Evolutionary conservation across 306 rosid species (phyloP), one percentile per base, ranked within the genome.

Genomic region (Dryas drummondii): DNA sequence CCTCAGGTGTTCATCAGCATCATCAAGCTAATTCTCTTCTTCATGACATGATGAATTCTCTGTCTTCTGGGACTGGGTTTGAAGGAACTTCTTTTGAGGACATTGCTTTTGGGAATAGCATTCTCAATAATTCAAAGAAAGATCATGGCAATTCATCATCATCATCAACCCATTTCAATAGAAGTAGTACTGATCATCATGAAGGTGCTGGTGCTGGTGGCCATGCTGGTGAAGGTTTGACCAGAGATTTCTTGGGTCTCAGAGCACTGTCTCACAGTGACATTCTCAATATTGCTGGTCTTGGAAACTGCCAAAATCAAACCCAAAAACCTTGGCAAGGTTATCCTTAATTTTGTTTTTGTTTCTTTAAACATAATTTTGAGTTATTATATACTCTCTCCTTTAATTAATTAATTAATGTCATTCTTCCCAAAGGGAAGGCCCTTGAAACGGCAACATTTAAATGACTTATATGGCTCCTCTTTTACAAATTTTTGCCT

Each of bases 181-280:
- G 13, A 41, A 64, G 50, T 16, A 45, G 46, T 5, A 55, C 7
- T 7, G 64, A 52, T 27, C 37, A 27, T 27, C 37, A 27, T 9
- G 79, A 60, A 26, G 37, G 17, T 4, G 66, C 12, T 19, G 81
- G 46, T 1, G 47, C 56, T 19, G 55, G 27, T 5, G 76, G 65
- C 4, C 50, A 55, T 5, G 49, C 66, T 3, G 84, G 73, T 37
- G 96, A 90, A 72, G 91, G 86, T 12, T 80, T 90, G 89, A 96
- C 99, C 0, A 88, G 93, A 70, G 99, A 96, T 74, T 96, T 96
- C 84, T 89, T 96, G 87, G 96, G 98, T 7, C 91, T 96, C 2
- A 85, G 87, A 80, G 85, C 98, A 5, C 70, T 90, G 8, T 86
- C 97, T 55, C 97, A 90, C 48, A 80, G 76, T 80, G 97, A 88